phyloP scores from a whole-genome alignment of 2,329 filamentous ascomycete species.

The Hymenoscyphus fraxineus region DNA sequence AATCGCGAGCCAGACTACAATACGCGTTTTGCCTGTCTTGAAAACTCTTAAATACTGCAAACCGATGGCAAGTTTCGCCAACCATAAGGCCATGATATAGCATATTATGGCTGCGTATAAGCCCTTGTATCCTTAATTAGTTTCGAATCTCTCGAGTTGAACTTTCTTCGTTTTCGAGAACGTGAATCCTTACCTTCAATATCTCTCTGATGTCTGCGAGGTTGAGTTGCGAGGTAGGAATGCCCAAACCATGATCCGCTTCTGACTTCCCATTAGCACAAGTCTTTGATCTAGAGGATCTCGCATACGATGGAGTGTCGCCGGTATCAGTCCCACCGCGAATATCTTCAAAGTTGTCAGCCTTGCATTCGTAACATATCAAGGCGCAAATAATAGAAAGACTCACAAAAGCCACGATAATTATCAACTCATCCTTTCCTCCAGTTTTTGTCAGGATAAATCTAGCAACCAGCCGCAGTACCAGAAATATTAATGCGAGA shows the following conservation, averaged over 20 bases:
- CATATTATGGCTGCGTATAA: conserved; percentile 30
- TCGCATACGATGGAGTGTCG: background rate
- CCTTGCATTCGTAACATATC: background rate
- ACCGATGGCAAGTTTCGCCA: conserved; percentile 39
- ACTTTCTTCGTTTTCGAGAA: background rate
- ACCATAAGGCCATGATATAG: conserved; percentile 36
- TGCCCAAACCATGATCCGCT: background rate
- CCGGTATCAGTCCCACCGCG: background rate
- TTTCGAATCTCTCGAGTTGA: background rate
- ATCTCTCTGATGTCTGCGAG: background rate
- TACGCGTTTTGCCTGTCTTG: conserved; percentile 26
- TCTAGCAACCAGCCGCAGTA: background rate
- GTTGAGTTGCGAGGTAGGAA: background rate
- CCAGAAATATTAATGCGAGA: conserved; percentile 2
- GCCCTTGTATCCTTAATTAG: background rate
- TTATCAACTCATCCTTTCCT: conserved; percentile 1
- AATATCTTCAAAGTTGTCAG: background rate
- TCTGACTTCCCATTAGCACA: background rate
- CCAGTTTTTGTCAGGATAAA: conserved; percentile 3
- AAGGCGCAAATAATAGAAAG: background rate
- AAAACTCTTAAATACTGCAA: conserved; percentile 41
- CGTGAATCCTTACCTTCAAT: background rate
- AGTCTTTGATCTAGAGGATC: too few relatives aligned
- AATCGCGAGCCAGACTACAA: conserved; percentile 17
- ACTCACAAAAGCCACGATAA: conserved; percentile 2